These are phyloP conservation scores for Trametes meyenii DNA, from an alignment of 768 basidiomycete genomes.

Conservation along the genomic window DNA sequence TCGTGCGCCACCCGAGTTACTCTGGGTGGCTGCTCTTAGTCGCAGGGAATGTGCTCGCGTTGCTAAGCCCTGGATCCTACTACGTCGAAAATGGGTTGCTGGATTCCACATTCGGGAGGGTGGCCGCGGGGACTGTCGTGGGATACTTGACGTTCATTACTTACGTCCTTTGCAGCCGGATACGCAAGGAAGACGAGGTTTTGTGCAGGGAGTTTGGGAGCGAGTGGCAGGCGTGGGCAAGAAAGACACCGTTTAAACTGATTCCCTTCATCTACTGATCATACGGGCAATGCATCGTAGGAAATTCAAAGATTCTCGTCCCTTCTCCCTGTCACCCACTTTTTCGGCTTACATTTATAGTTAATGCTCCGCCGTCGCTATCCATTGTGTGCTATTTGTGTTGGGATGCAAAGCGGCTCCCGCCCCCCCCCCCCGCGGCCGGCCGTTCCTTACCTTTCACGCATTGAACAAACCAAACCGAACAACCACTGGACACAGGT, in stretches of 20 bases:
- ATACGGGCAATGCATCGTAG: too few species aligned
- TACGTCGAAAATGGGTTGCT: not conserved
- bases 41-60: not conserved
- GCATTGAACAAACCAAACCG: too few species aligned
- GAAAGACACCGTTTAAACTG: slow-evolving; percentile 13
- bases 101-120: not conserved
- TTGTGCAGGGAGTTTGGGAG: slow-evolving; percentile 15
- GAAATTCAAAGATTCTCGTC: too few species aligned
- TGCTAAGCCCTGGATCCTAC: slow-evolving; percentile 4
- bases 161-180: not conserved
- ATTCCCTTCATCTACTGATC: slow-evolving; percentile 14
- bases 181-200: slow-evolving; percentile 12
- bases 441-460: too few species aligned
- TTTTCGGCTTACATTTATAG: too few species aligned
- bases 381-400: too few species aligned
- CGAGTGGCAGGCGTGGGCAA: slow-evolving; percentile 19
- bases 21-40: slow-evolving; percentile 8
- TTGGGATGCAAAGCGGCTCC: too few species aligned
- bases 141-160: slow-evolving; percentile 4
- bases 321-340: too few species aligned
- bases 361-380: too few species aligned
- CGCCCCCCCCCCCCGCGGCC: too few species aligned
- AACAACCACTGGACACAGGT: too few species aligned
- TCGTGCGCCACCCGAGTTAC: slow-evolving; percentile 22
- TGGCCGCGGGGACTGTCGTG: not conserved